Evolutionary conservation across 352 stramenopile species (phyloP).

Genomic region (Phytophthora tubulina): DNA sequence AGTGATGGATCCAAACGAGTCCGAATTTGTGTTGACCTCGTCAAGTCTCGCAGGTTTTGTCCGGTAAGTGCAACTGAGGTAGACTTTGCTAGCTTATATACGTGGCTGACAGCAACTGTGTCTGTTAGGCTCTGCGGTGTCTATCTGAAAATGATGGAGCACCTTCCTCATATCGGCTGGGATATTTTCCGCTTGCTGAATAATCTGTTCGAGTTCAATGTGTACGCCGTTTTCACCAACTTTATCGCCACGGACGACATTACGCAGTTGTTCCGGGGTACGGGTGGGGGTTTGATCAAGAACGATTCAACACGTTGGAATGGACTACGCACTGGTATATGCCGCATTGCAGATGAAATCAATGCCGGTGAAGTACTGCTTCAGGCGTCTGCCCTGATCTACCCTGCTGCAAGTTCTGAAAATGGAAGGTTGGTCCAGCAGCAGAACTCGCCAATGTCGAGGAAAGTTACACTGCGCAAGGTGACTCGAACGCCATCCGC

Average conservation of each 20-base stretch:
- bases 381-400: conserved; percentile 56
- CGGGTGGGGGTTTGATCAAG: conserved; percentile 30
- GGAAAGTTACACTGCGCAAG: conserved; percentile 60
- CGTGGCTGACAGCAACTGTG: conserved; percentile 11
- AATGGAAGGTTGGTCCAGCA: conserved; percentile 28
- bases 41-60: conserved; percentile 79
- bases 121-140: conserved; percentile 73
- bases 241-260: conserved; percentile 63
- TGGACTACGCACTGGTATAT: conserved; percentile 54
- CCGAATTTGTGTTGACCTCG: conserved; percentile 77
- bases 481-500: conserved; percentile 54
- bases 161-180: conserved; percentile 77
- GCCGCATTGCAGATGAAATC: conserved; percentile 64
- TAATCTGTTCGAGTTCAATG: conserved; percentile 83
- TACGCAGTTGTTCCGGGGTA: conserved; percentile 57
- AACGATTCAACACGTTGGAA: conserved; percentile 51
- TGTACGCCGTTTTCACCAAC: conserved; percentile 80
- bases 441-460: conserved; percentile 31
- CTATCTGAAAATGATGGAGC: conserved; percentile 91
- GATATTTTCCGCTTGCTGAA: conserved; percentile 78
- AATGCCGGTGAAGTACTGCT: conserved; percentile 55
- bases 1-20: conserved; percentile 50
- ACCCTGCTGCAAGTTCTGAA: conserved; percentile 27
- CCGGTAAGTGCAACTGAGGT: conserved; percentile 44
- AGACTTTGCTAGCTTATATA: background rate